Evolutionary conservation across 139 green algal species (phyloP).

Genomic region (Edaphochlamys debaryana): DNA sequence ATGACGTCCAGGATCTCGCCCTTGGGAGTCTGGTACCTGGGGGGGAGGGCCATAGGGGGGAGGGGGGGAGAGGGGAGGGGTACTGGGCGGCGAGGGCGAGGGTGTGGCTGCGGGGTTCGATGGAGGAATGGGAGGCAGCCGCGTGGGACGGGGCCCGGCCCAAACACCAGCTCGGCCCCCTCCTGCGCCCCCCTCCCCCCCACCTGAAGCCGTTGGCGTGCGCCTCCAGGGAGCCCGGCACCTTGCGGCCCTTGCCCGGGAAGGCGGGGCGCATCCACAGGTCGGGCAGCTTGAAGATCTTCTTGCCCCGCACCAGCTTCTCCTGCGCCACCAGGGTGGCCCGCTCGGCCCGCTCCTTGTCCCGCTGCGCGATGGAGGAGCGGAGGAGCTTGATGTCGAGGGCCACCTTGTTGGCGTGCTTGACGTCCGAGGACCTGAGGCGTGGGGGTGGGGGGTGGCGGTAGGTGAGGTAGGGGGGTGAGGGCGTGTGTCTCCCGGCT

Average conservation of each 20-base stretch:
- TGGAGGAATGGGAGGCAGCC: too few species aligned
- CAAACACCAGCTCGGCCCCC: too few species aligned
- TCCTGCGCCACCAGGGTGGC: conserved; percentile 97
- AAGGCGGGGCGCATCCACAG: conserved; percentile 94
- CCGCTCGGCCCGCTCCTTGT: conserved; percentile 94
- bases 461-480: too few species aligned
- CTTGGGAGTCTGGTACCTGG: conserved; percentile 85
- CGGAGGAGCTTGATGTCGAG: conserved; percentile 94
- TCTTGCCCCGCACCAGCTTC: conserved; percentile 79
- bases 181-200: not conserved
- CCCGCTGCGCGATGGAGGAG: conserved; percentile 74
- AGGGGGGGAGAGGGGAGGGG: not conserved
- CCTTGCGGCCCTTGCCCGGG: conserved; percentile 90
- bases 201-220: conserved; percentile 95
- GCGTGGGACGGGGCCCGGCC: too few species aligned
- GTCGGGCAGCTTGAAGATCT: conserved; percentile 87
- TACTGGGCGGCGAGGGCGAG: too few species aligned
- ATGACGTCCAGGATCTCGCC: conserved; percentile 96
- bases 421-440: conserved; percentile 73
- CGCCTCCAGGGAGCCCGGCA: conserved; percentile 91
- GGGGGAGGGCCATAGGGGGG: not conserved
- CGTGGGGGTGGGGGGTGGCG: too few species aligned
- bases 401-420: conserved; percentile 61
- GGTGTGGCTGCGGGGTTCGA: too few species aligned
- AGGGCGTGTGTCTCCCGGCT: too few species aligned